phyloP scores from a whole-genome alignment of 768 basidiomycete genomes.

The Russula abietina region DNA sequence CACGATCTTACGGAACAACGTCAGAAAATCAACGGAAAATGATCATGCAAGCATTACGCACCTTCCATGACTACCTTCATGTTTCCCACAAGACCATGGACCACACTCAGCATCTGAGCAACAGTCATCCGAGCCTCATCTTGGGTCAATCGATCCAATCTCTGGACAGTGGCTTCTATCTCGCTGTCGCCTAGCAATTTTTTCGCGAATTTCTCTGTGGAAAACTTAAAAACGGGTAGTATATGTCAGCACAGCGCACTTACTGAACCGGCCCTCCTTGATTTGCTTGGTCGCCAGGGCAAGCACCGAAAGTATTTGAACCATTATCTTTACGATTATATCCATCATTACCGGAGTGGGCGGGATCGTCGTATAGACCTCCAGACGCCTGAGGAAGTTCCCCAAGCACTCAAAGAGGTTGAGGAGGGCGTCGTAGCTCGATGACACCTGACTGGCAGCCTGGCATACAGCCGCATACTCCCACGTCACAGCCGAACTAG shows the following conservation, averaged over 20 bases:
- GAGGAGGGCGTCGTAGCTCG: slow-evolving; percentile 1
- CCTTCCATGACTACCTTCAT: background rate
- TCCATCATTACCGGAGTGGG: background rate
- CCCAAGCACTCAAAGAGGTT: background rate
- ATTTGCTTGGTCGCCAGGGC: slow-evolving; percentile 11
- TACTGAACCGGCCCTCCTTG: slow-evolving; percentile 5
- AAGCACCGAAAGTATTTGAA: slow-evolving; percentile 7
- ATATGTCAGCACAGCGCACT: background rate
- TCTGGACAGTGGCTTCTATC: background rate
- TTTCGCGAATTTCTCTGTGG: slow-evolving; percentile 4
- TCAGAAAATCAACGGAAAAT: background rate
- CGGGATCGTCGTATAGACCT: background rate
- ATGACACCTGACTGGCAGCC: slow-evolving; percentile 1
- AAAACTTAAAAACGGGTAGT: background rate
- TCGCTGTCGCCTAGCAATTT: slow-evolving; percentile 7
- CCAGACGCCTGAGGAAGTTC: slow-evolving; percentile 2
- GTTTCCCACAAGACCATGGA: background rate
- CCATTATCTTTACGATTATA: background rate
- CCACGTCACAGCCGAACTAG: too few relatives aligned
- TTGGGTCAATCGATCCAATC: slow-evolving; percentile 1
- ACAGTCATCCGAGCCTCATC: slow-evolving; percentile 1
- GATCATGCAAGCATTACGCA: background rate
- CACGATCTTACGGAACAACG: background rate
- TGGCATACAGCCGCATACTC: background rate
- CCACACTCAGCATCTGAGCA: background rate